A percentile compares a stretch with the other conserved stretches of the same genome.
Conservation (phyloP, 371 early-diverging fungal genomes). For the Amoeboaphelidium occidentale region DNA sequence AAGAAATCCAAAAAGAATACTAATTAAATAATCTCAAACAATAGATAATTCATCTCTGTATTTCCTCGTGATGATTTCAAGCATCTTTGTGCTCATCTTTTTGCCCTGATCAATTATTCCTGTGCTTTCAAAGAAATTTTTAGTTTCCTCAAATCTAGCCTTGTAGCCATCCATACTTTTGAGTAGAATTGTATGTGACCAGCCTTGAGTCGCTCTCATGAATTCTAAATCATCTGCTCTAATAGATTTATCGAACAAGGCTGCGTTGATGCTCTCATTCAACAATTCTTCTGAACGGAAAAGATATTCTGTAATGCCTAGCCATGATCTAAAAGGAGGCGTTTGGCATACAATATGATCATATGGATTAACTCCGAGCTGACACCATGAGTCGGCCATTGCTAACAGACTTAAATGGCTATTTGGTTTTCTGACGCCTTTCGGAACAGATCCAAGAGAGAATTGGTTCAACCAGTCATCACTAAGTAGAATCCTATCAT, state of each 20-base stretch:
- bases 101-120: too few relatives aligned
- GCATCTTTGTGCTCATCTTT: too few relatives aligned
- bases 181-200: conserved; percentile 66
- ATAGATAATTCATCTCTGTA: too few relatives aligned
- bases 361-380: conserved; percentile 31
- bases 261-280: conserved; percentile 54
- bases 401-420: too few relatives aligned
- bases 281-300: conserved; percentile 50
- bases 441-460: conserved; percentile 60
- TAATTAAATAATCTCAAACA: too few relatives aligned
- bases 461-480: conserved; percentile 60
- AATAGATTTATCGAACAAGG: conserved; percentile 45
- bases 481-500: conserved; percentile 51
- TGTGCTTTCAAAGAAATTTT: conserved; percentile 54
- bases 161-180: conserved; percentile 63
- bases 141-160: conserved; percentile 50
- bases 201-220: conserved; percentile 60
- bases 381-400: too few relatives aligned
- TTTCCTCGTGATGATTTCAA: too few relatives aligned
- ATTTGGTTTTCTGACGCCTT: conserved; percentile 32
- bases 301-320: conserved; percentile 74
- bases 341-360: conserved; percentile 85
- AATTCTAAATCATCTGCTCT: conserved; percentile 78
- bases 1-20: too few relatives aligned
- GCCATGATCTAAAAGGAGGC: conserved; percentile 37